These are phyloP conservation scores for Metschnikowia hibisci DNA, from an alignment of 805 yeast species.

Conservation along the genomic window DNA sequence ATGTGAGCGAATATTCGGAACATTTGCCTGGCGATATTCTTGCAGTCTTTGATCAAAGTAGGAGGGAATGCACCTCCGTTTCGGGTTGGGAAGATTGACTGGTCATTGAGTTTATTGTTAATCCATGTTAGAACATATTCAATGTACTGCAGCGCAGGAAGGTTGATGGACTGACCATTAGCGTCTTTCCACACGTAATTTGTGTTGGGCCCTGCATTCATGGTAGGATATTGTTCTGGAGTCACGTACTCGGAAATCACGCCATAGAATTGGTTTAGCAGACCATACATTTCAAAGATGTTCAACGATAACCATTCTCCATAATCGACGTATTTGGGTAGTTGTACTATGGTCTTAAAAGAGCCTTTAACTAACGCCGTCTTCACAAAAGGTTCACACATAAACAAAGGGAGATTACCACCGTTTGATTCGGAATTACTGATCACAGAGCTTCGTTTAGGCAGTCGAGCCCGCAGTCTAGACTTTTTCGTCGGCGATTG, in stretches of 20 bases:
- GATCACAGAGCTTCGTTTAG: conserved; percentile 10
- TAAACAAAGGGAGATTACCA: conserved; percentile 54
- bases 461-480: conserved; percentile 18
- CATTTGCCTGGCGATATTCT: conserved; percentile 86
- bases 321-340: conserved; percentile 90
- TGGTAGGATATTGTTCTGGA: conserved; percentile 83
- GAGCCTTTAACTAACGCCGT: conserved; percentile 96
- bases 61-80: conserved; percentile 88
- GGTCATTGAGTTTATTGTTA: conserved; percentile 81
- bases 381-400: conserved; percentile 89
- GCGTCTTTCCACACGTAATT: conserved; percentile 90
- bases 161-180: conserved; percentile 67
- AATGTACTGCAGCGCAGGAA: conserved; percentile 91
- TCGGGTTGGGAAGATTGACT: conserved; percentile 85
- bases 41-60: conserved; percentile 74
- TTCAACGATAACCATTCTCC: conserved; percentile 96
- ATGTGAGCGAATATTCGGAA: conserved; percentile 94
- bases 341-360: conserved; percentile 89
- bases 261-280: conserved; percentile 82
- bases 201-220: conserved; percentile 93
- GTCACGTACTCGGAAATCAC: conserved; percentile 89
- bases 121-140: conserved; percentile 92
- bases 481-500: conserved; percentile 21
- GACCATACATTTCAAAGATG: conserved; percentile 83
- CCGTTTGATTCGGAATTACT: conserved; percentile 6